Evolutionary conservation across 495 filamentous ascomycete species (phyloP), one percentile per base, ranked within the genome.

Genomic region (Cryomyces antarcticus): DNA sequence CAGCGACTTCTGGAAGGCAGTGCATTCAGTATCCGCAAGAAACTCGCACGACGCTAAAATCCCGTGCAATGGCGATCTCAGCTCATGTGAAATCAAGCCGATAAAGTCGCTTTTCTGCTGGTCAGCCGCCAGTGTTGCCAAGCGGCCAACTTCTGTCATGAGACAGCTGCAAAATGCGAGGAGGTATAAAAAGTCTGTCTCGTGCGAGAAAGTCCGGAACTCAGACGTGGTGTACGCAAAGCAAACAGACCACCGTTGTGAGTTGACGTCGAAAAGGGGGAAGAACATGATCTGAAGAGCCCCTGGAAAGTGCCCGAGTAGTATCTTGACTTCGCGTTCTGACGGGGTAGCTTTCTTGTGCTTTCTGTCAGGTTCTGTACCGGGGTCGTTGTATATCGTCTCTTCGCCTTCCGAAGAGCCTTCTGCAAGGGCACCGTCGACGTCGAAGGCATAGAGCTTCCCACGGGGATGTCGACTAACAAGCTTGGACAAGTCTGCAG

Each of bases 101-200:
- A 55, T 46, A 30, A 55, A 53, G 29, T 44, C 49, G 2, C 38
- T 46, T 30, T 55, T 55, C 37, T 41, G 43, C 24, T 46, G 41
- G 27, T 52, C 49, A 12, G 44, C 41, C 31, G 39, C 44, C 9
- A 41, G 38, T 5, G 50, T 46, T 4, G 39, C 40, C 4, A 55
- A 12, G 6, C 50, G 41, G 0, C 55, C 39, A 7, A 57, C 34
- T 38, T 58, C 56, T 27, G 43, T 52, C 52, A 57, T 57, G 30
- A 60, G 41, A 4, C 49, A 48, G 30, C 42, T 42, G n/a, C 53
- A 31, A 30, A 56, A 56, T 1, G 52, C 44, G 31, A 47, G 49
- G 37, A 46, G 44, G 28, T 50, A 51, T 6, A 37, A 6, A 7
- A 56, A 35, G 30, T 56, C 52, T 4, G 42, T 27, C 29, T 45